These are phyloP conservation scores for Astrephomene gubernaculifera DNA, from an alignment of 139 green algal species.

Conservation along the genomic window DNA sequence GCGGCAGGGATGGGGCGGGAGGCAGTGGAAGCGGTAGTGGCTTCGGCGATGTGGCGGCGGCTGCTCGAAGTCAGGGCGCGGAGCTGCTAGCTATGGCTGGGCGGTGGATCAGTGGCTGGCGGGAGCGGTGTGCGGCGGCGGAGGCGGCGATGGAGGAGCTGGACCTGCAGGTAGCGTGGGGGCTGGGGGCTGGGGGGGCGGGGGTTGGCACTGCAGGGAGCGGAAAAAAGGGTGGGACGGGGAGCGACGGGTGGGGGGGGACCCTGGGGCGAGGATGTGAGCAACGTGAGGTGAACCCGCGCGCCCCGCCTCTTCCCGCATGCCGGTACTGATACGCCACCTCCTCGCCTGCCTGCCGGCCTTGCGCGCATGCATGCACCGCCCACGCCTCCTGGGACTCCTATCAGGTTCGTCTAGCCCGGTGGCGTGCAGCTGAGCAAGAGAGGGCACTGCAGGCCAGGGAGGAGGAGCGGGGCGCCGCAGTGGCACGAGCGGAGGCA, in stretches of 20 bases:
- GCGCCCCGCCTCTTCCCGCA: neutral
- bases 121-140: conserved; percentile 1
- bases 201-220: neutral
- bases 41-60: neutral
- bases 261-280: neutral
- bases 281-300: neutral
- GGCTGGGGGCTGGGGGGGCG: neutral
- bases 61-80: neutral
- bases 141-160: conserved; percentile 20
- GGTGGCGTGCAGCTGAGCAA: neutral
- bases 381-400: no score
- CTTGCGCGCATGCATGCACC: neutral
- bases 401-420: neutral
- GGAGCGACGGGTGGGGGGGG: neutral
- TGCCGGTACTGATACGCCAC: neutral
- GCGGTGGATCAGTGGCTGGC: neutral
- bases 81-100: conserved; percentile 24
- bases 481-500: neutral
- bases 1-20: neutral
- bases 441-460: neutral
- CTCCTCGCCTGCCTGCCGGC: no score
- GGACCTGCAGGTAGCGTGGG: neutral
- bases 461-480: neutral
- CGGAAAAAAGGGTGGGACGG: no score
- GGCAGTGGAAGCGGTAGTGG: neutral